Evolutionary conservation across 176 grass and related monocot species (phyloP), one percentile per base, ranked within the genome.

Genomic region (Otatea glauca): DNA sequence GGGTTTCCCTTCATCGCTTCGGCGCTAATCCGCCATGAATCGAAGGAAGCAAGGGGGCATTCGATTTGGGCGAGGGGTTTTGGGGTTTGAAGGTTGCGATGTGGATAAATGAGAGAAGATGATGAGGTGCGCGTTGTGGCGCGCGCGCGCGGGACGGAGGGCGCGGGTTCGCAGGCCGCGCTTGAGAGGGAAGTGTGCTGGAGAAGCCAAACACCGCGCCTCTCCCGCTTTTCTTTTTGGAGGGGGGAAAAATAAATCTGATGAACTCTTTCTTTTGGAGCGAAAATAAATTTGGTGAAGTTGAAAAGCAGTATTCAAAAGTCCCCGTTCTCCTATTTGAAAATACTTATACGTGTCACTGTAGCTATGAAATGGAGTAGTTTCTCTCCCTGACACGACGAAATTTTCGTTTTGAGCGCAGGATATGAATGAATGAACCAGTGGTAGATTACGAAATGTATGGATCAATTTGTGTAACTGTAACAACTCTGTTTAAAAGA

Each of bases 161-260:
- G 29, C 45, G 67, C 59, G 25, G 11, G 48, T 55, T 68, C 27
- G 60, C 3, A 84, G 76, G 39, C 59, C 55, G 62, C 35, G 54
- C 73, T 70, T 55, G 58, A 35, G 35, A 88, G 23, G 29, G 29
- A 29, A 80, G 87, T 49, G 81, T 85, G 32, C 60, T 50, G 0
- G 39, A 24, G 87, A 89, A 89, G 75, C 87, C 58, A 53, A 86
- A 75, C 51, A 27, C 64, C 70, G 8, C 62, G 78, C 78, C 51
- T 4, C 44, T 8, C 16, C 50, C n/a, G 23, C 5, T 45, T 13
- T 14, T n/a, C 39, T 71, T 42, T 72, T 8, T 14, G 12, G 4
- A 4, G 29, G 29, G 9, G 42, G 43, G 79, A 8, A 14, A 49
- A 18, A 65, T 11, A 44, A 38, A 49, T 39, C 49, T 49, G 0